Evolutionary conservation across 2,329 filamentous ascomycete genomes (phyloP).

Genomic region (Colletotrichum sp.): DNA sequence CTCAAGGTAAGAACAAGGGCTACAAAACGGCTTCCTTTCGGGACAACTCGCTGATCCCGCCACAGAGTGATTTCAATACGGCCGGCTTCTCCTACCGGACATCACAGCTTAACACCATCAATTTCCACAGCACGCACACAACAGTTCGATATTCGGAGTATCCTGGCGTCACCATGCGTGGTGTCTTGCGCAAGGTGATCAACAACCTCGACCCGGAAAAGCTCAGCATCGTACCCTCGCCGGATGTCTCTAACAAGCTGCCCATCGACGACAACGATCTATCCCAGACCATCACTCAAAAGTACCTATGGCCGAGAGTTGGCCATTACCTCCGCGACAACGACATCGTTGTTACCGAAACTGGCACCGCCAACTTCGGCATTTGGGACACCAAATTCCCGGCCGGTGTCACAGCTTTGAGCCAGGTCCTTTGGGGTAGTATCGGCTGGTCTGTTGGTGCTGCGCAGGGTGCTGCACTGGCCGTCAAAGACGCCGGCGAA

Average conservation of each 20-base stretch:
- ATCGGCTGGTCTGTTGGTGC: slow-evolving; percentile 67
- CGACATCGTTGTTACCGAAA: slow-evolving; percentile 86
- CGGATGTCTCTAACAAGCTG: slow-evolving; percentile 58
- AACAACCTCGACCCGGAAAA: slow-evolving; percentile 60
- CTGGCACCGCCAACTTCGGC: slow-evolving; percentile 86
- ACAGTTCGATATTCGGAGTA: slow-evolving; percentile 81
- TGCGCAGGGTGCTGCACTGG: slow-evolving; percentile 72
- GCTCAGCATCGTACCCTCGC: slow-evolving; percentile 60
- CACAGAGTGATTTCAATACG: slow-evolving; percentile 79
- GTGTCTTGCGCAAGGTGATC: slow-evolving; percentile 75
- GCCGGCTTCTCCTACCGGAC: slow-evolving; percentile 83
- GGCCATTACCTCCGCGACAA: slow-evolving; percentile 73
- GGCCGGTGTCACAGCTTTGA: slow-evolving; percentile 76
- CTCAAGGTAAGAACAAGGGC: slow-evolving; percentile 46
- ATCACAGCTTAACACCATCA: slow-evolving; percentile 77
- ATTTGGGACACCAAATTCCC: slow-evolving; percentile 88
- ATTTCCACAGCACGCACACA: slow-evolving; percentile 78
- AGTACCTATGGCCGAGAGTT: slow-evolving; percentile 79
- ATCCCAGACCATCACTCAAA: slow-evolving; percentile 64
- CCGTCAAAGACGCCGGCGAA: slow-evolving; percentile 66
- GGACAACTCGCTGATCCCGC: background rate
- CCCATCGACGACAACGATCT: slow-evolving; percentile 40
- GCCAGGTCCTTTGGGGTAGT: slow-evolving; percentile 76
- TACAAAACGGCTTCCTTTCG: background rate
- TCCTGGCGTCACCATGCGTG: slow-evolving; percentile 77